Base-by-base conservation (phyloP, 345 rosid species). In the Excoecaria agallocha region DNA sequence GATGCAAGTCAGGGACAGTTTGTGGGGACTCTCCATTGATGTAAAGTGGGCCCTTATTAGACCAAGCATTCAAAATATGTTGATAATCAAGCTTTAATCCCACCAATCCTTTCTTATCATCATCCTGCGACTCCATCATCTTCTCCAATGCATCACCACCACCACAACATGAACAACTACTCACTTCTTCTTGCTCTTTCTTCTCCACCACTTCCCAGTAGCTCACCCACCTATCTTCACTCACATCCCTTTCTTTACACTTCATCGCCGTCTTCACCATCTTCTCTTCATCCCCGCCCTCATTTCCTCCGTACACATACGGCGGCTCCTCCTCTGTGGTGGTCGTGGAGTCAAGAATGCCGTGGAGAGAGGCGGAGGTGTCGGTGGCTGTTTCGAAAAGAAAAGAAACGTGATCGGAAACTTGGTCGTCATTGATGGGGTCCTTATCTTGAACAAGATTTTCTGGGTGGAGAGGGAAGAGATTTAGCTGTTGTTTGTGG, bases 81-180 rank as follows among this genome's bases (percentile, higher is more conserved):
- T 89, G 80, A 54, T 94, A 92, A 84, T 94, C 97, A 62, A 94
- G 97, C 87, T 91, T 94, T 87, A 92, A 70, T 41, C 82, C 79
- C 64, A 92, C 74, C 62, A 87, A 77, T 56, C 72, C 57, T 39
- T 11, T 52, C 71, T 60, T 68, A n/a, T n/a, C n/a, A 41, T 37
- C 48, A 20, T n/a, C 75, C 66, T 11, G 67, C 78, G 25, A 60
- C 78, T 20, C 67, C 85, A 13, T 66, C 79, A 38, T 58, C 20
- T 25, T 69, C 52, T 38, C n/a, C 43, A 30, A 5, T 19, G 37
- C n/a, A 19, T 15, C 84, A 61, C 39, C 86, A 55, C 48, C 83
- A 45, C 62, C 86, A 9, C 20, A 46, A 30, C 35, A 17, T 35
- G 78, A 48, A 43, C 85, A 80, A 61, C 81, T 90, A 51, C 83